Conservation (phyloP, 1,284 basidiomycete species). For the Ganoderma lucidum region DNA sequence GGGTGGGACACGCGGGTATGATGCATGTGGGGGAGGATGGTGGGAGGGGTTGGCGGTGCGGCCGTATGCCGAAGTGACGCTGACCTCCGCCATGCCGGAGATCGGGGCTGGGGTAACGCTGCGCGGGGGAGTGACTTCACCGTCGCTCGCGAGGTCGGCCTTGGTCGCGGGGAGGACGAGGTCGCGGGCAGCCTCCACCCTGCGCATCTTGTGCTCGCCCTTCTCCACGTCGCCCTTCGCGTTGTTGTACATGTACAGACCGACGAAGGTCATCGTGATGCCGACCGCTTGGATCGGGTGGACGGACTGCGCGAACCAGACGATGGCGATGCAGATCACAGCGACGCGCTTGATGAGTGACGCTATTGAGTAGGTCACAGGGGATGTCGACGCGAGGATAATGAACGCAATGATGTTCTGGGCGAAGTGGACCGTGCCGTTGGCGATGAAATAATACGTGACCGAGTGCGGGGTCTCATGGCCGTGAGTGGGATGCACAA, state of each 20-base stretch:
- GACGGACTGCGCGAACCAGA: constrained; percentile 95
- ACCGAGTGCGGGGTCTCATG: constrained; percentile 61
- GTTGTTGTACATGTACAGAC: constrained; percentile 96
- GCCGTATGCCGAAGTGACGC: constrained; percentile 35
- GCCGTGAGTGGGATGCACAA: constrained; percentile 56
- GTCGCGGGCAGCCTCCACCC: constrained; percentile 84
- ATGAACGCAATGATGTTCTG: constrained; percentile 99
- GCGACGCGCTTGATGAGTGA: constrained; percentile 98
- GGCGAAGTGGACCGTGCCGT: constrained; percentile 95
- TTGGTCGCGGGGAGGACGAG: constrained; percentile 78
- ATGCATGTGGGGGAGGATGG: constrained; percentile 30
- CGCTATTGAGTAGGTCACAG: constrained; percentile 98
- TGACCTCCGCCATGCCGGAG: constrained; percentile 28
- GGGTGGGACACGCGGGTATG: constrained; percentile 24
- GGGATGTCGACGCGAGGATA: constrained; percentile 94
- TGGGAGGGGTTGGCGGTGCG: constrained; percentile 19
- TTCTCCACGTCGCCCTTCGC: constrained; percentile 93
- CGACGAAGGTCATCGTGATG: constrained; percentile 89
- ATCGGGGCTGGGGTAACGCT: constrained; percentile 23
- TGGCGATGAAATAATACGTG: constrained; percentile 84
- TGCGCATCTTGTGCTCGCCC: constrained; percentile 87
- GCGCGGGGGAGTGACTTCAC: constrained; percentile 13
- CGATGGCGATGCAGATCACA: constrained; percentile 97
- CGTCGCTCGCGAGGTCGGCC: constrained; percentile 38
- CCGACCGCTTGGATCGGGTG: constrained; percentile 88